Percentiles rank a stretch among this genome's conserved stretches.
These are phyloP conservation scores for Lepidium campestre DNA, from an alignment of 441 rosid genomes.

Conservation along the genomic window DNA sequence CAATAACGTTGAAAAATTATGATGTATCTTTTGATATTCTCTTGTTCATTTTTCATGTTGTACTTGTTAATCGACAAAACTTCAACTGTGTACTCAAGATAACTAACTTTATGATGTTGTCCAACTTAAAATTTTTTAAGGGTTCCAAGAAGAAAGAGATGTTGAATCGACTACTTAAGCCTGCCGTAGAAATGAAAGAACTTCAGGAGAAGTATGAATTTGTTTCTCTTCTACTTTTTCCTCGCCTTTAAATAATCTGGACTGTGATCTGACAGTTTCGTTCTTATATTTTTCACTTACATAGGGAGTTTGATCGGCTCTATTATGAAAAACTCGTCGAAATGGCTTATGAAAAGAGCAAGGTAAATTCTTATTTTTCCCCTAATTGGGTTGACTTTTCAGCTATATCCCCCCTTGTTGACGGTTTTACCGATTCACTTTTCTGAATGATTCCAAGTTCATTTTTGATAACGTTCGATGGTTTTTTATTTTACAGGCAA, in stretches of 20 bases:
- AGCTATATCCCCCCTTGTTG: neutral
- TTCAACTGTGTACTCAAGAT: neutral
- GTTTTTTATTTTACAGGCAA: conserved; percentile 44
- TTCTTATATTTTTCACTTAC: conserved; percentile 11
- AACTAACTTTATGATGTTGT: conserved; percentile 20
- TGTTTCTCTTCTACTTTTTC: neutral
- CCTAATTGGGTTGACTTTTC: neutral
- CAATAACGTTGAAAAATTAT: neutral
- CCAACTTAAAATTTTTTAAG: conserved; percentile 35
- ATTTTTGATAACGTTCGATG: conserved; percentile 7
- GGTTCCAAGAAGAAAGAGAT: conserved; percentile 59
- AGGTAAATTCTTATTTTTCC: conserved; percentile 42
- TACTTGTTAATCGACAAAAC: neutral
- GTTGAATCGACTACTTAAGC: conserved; percentile 50
- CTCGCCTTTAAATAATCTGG: neutral
- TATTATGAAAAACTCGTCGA: conserved; percentile 75
- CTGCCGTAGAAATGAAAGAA: conserved; percentile 56
- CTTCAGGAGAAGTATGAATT: conserved; percentile 58
- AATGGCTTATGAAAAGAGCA: conserved; percentile 82
- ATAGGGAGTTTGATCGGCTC: conserved; percentile 68
- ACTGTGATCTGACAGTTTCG: conserved; percentile 13
- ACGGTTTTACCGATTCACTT: neutral
- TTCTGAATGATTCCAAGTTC: neutral
- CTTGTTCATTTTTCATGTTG: neutral
- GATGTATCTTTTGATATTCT: neutral